These are phyloP conservation scores for Lichenothelia convexa DNA, from an alignment of 495 filamentous ascomycete species.

Conservation along the genomic window DNA sequence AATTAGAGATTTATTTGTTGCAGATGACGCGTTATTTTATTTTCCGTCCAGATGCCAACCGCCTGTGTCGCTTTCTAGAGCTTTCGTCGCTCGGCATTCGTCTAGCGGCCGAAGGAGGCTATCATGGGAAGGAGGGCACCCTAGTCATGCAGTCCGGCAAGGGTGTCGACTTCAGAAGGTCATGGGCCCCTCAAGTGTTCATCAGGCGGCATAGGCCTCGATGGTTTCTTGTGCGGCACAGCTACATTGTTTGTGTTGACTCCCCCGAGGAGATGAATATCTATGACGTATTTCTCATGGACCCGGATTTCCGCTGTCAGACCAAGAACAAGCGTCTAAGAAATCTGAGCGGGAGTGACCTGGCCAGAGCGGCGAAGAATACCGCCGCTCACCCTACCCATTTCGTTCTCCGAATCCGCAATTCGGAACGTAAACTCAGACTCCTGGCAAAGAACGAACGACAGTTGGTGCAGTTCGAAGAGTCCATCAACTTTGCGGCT, in stretches of 20 bases:
- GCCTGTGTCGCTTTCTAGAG: conserved; percentile 90
- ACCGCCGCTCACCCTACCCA: conserved; percentile 56
- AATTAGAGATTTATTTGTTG: conserved; percentile 81
- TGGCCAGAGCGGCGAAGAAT: conserved; percentile 31
- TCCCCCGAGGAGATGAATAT: conserved; percentile 98
- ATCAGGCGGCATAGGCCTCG: conserved; percentile 65
- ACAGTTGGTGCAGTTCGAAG: conserved; percentile 77
- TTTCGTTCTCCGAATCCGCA: conserved; percentile 65
- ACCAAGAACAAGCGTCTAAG: conserved; percentile 41
- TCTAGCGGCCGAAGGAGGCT: conserved; percentile 84
- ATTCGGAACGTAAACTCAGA: conserved; percentile 76
- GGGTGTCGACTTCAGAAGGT: conserved; percentile 72
- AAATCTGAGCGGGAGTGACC: conserved; percentile 29
- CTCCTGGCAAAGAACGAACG: conserved; percentile 85
- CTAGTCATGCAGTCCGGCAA: conserved; percentile 80
- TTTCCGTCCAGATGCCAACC: conserved; percentile 87
- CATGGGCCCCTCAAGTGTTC: conserved; percentile 55
- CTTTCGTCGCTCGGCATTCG: conserved; percentile 89
- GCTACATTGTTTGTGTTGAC: conserved; percentile 93
- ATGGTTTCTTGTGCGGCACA: conserved; percentile 96
- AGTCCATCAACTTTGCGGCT: conserved; percentile 75
- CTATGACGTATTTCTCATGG: conserved; percentile 93
- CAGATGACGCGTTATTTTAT: conserved; percentile 89
- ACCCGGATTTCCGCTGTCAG: conserved; percentile 62
- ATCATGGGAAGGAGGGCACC: conserved; percentile 94